Evolutionary conservation across 306 rosid species (phyloP).

Genomic region (Luffa acutangula): DNA sequence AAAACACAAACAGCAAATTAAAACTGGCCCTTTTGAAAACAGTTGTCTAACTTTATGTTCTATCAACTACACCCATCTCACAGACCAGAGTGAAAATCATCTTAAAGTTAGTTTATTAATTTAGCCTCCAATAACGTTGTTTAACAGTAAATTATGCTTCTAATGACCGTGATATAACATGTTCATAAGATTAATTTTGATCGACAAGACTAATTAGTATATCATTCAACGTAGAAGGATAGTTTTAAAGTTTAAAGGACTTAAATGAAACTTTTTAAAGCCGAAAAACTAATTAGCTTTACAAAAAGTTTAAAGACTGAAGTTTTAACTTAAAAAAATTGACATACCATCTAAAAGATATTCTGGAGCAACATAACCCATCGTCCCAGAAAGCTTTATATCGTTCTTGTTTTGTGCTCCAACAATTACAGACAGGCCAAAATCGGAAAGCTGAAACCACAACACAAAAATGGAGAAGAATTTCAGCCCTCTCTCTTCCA

Average conservation of each 20-base stretch:
- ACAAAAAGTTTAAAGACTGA: not conserved
- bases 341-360: constrained; percentile 90
- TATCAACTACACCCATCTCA: not conserved
- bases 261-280: no score
- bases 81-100: not conserved
- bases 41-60: not conserved
- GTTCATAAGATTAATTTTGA: not conserved
- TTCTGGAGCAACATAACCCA: constrained; percentile 94
- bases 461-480: not conserved
- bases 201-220: no score
- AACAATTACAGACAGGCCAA: constrained; percentile 75
- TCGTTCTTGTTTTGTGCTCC: constrained; percentile 72
- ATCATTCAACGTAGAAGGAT: no score
- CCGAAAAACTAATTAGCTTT: no score
- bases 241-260: no score
- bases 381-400: constrained; percentile 80
- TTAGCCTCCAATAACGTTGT: not conserved
- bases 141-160: not conserved
- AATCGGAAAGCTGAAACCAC: constrained; percentile 81
- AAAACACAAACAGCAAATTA: not conserved
- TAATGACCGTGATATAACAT: not conserved
- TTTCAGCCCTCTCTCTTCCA: not conserved
- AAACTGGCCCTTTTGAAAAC: not conserved
- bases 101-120: not conserved
- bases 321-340: not conserved